phyloP scores from a whole-genome alignment of 2,329 filamentous ascomycete species.

The Xylaria sp. region DNA sequence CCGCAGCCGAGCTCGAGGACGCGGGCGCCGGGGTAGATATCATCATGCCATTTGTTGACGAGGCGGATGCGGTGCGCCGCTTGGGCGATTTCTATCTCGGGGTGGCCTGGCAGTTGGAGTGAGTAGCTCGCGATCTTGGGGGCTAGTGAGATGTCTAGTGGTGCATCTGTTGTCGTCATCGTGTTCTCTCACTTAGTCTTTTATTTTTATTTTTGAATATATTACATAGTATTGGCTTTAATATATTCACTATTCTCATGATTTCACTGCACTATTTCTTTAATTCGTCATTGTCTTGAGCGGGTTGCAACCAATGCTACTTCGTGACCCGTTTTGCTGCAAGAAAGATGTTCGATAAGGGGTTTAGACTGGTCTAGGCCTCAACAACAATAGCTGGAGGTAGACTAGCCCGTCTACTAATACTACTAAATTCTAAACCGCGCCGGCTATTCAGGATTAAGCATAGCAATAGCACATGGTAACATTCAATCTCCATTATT shows the following conservation, averaged over 20 bases:
- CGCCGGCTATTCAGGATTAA: background rate
- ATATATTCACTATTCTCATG: background rate
- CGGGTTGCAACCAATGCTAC: background rate
- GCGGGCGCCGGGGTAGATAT: conserved; percentile 52
- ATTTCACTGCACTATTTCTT: too few relatives aligned
- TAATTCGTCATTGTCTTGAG: too few relatives aligned
- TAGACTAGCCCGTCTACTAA: too few relatives aligned
- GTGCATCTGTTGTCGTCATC: background rate
- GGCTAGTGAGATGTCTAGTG: conserved; percentile 17
- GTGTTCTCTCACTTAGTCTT: background rate
- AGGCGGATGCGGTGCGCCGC: conserved; percentile 53
- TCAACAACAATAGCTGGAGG: too few relatives aligned
- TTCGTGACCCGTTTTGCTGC: background rate
- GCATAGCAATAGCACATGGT: background rate
- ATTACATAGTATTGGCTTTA: too few relatives aligned
- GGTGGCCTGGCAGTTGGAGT: conserved; percentile 23
- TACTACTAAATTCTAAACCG: background rate
- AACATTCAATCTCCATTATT: background rate
- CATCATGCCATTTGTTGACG: conserved; percentile 49
- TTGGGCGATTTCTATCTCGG: conserved; percentile 41
- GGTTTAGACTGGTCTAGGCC: conserved; percentile 9
- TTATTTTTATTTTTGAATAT: background rate
- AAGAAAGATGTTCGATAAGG: background rate
- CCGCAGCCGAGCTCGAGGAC: conserved; percentile 70
- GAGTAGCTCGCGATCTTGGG: conserved; percentile 25